Evolutionary conservation across 2,329 filamentous ascomycete species (phyloP), one percentile per base, ranked within the genome.

Genomic region (Fusarium begoniae): DNA sequence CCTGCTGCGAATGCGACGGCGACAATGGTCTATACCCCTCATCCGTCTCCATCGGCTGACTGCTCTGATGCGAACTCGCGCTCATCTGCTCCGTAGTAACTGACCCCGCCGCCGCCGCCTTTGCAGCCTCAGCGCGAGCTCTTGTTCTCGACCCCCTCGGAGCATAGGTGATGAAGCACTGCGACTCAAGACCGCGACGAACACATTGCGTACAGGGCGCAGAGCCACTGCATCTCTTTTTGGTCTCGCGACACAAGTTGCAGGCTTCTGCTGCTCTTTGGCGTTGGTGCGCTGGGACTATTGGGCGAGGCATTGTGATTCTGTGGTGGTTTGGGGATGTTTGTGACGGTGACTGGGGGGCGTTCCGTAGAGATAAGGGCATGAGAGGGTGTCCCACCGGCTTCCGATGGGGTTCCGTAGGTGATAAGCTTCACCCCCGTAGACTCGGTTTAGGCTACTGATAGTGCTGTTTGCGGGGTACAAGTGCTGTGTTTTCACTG

Each of bases 181-280:
- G 79, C 26, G 79, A 76, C 26, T 79, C 81, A 9, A 84, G 80
- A 6, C 85, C 85, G 24, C 85, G 84, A 12, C 82, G 80, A 12
- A 84, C 80, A 63, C 87, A 88, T 53, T 85, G 84, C 1, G 82
- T 81, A 70, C 87, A 88, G 2, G 87, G 87, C 6, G 84, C 83
- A 1, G 81, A 82, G 15, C 84, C 86, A 63, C 84, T 85, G 75
- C 87, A 89, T 70, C 85, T 81, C 78, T 87, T 88, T 79, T 88
- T 88, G 14, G 86, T 84, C 20, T 82, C 80, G 37, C 85, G 83
- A 72, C 87, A 89, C 11, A 83, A 77, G 53, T 82, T 81, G 71
- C 87, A 88, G 13, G 87, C 87, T 64, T 86, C 84, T 28, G 82
- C 83, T 22, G 85, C 85, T 45, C 87, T 83, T 64, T 85, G 83